Percentiles rank a stretch among this genome's conserved stretches.
These are phyloP conservation scores for Exophiala bonariae DNA, from an alignment of 2,329 filamentous ascomycete species.

Conservation along the genomic window DNA sequence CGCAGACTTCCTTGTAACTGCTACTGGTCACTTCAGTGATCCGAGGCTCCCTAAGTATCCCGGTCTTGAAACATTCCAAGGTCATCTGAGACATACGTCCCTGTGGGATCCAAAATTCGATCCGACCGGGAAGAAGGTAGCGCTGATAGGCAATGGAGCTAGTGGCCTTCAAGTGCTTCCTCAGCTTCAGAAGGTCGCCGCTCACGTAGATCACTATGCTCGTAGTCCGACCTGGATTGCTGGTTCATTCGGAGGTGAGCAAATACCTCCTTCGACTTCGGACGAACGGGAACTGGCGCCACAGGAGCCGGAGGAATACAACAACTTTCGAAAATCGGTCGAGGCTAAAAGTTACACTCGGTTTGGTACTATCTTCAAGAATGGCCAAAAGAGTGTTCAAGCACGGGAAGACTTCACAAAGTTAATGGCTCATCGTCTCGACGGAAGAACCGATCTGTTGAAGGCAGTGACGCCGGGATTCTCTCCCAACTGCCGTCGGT, in stretches of 20 bases:
- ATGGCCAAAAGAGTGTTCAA: neutral
- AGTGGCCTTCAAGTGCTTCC: slow-evolving; percentile 33
- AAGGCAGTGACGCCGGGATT: neutral
- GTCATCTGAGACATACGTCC: neutral
- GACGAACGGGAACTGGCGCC: slow-evolving; percentile 4
- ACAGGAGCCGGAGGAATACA: slow-evolving; percentile 3
- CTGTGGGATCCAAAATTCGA: slow-evolving; percentile 1
- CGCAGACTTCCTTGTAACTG: slow-evolving; percentile 4
- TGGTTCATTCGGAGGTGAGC: slow-evolving; percentile 56
- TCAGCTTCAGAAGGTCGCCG: slow-evolving; percentile 38
- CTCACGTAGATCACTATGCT: slow-evolving; percentile 30
- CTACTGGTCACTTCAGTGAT: slow-evolving; percentile 2
- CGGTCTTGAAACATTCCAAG: neutral
- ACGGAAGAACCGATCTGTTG: neutral
- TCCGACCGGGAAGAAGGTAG: slow-evolving; percentile 22
- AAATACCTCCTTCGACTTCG: slow-evolving; percentile 18
- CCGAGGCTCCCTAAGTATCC: neutral
- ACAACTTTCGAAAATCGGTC: slow-evolving; percentile 1
- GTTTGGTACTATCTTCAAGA: slow-evolving; percentile 4
- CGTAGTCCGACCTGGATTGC: slow-evolving; percentile 37
- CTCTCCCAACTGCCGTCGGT: slow-evolving; percentile 51
- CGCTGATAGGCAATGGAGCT: slow-evolving; percentile 28
- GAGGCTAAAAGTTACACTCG: slow-evolving; percentile 1
- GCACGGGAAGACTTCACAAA: slow-evolving; percentile 1
- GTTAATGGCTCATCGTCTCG: neutral